Evolutionary conservation across 2,329 filamentous ascomycete species (phyloP).

Genomic region (Monosporascus sp.): DNA sequence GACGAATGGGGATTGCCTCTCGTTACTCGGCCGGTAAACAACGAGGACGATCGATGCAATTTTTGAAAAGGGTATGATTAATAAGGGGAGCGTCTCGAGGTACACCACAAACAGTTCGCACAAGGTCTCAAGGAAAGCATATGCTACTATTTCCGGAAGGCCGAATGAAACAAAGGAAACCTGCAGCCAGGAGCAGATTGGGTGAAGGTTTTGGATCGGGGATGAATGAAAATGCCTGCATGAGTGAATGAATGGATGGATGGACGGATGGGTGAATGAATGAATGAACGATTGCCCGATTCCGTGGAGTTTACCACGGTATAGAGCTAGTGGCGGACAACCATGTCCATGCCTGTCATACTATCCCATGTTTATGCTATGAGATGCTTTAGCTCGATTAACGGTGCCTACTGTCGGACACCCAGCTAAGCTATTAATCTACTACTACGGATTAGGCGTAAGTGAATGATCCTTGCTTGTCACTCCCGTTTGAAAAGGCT

Average conservation of each 20-base stretch:
- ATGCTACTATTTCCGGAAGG: not conserved
- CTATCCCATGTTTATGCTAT: no score
- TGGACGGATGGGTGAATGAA: not conserved
- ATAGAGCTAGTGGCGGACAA: no score
- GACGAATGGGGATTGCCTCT: constrained; percentile 12
- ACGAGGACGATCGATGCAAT: constrained; percentile 1
- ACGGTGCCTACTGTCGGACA: no score
- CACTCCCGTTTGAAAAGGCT: no score
- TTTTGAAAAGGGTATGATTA: not conserved
- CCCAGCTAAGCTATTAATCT: no score
- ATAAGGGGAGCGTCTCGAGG: not conserved
- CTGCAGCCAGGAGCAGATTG: not conserved
- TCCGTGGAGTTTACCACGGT: no score
- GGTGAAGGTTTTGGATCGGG: not conserved
- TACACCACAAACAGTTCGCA: not conserved
- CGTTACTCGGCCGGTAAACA: constrained; percentile 9
- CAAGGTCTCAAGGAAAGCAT: not conserved
- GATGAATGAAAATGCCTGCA: not conserved
- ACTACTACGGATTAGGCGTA: no score
- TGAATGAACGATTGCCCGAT: not conserved
- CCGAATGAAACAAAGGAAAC: not conserved
- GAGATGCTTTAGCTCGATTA: no score
- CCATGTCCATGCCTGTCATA: no score
- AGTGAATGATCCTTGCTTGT: no score
- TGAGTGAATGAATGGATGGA: not conserved